Evolutionary conservation across 257 asterid species (phyloP).

Genomic region (Gentiana straminea): DNA sequence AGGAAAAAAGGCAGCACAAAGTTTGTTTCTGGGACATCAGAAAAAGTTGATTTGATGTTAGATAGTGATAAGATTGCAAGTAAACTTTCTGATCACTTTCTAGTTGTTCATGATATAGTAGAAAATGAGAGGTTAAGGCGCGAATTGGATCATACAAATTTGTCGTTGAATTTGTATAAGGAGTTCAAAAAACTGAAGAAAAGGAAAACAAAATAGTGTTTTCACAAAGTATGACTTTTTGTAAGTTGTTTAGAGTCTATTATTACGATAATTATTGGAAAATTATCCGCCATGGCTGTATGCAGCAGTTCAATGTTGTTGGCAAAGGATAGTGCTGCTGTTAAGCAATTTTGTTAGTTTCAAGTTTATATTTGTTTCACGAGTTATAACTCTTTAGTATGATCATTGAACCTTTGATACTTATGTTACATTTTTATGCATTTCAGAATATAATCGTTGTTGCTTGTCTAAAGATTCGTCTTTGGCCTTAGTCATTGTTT

Average conservation of each 20-base stretch:
- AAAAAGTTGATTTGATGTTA: slow-evolving; percentile 13
- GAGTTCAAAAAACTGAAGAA: slow-evolving; percentile 45
- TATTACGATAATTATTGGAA: too few relatives aligned
- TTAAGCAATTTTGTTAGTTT: too few relatives aligned
- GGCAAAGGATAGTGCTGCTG: too few relatives aligned
- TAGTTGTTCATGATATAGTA: slow-evolving; percentile 46
- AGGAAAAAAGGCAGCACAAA: slow-evolving; percentile 21
- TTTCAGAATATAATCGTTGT: too few relatives aligned
- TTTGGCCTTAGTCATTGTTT: too few relatives aligned
- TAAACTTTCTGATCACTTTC: slow-evolving; percentile 53
- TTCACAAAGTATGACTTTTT: background rate
- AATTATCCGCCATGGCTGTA: too few relatives aligned
- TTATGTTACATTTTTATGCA: too few relatives aligned
- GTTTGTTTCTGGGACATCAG: slow-evolving; percentile 10
- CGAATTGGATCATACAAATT: slow-evolving; percentile 41
- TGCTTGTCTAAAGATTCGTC: too few relatives aligned
- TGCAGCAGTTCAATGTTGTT: too few relatives aligned
- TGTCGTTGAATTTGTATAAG: slow-evolving; percentile 41
- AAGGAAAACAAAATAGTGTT: slow-evolving; percentile 22
- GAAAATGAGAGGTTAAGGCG: slow-evolving; percentile 65
- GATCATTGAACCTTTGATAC: too few relatives aligned
- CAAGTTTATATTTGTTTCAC: too few relatives aligned
- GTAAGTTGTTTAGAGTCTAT: background rate
- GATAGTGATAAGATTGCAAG: slow-evolving; percentile 43
- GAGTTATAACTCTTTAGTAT: too few relatives aligned